Evolutionary conservation across 2,329 filamentous ascomycete species (phyloP).

Genomic region (Zymoseptoria tritici): DNA sequence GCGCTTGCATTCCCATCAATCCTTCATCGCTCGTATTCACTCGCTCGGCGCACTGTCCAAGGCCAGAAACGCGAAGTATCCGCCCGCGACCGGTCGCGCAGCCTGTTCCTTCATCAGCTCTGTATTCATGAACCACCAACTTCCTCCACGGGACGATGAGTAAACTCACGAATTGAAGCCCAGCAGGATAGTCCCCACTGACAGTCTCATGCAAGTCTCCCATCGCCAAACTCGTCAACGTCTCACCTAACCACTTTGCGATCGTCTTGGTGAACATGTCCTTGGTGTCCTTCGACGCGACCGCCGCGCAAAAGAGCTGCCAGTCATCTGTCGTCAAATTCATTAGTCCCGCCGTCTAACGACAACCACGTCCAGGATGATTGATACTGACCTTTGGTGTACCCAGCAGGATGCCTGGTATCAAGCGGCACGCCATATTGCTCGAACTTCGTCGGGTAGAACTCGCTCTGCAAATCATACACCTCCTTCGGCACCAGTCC

Average conservation of each 20-base stretch:
- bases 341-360: no score
- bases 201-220: constrained; percentile 47
- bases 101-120: not conserved
- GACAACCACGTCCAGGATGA: no score
- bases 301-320: constrained; percentile 45
- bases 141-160: no score
- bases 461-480: constrained; percentile 48
- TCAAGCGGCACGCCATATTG: constrained; percentile 48
- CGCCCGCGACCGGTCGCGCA: constrained; percentile 45
- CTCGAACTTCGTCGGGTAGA: constrained; percentile 45
- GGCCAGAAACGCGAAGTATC: constrained; percentile 43
- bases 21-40: constrained; percentile 3
- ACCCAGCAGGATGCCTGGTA: constrained; percentile 36
- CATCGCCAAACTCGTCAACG: constrained; percentile 41
- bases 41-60: constrained; percentile 24
- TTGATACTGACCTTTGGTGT: constrained; percentile 23
- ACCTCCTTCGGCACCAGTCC: constrained; percentile 44
- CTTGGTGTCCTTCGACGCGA: constrained; percentile 37
- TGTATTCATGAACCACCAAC: no score
- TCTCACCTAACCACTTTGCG: constrained; percentile 44
- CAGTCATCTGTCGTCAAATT: no score
- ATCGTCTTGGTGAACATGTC: constrained; percentile 42
- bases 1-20: not conserved
- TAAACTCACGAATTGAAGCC: constrained; percentile 37
- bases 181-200: constrained; percentile 31